Conservation (phyloP, 2,329 filamentous ascomycete genomes). For the Cladophialophora exuberans region DNA sequence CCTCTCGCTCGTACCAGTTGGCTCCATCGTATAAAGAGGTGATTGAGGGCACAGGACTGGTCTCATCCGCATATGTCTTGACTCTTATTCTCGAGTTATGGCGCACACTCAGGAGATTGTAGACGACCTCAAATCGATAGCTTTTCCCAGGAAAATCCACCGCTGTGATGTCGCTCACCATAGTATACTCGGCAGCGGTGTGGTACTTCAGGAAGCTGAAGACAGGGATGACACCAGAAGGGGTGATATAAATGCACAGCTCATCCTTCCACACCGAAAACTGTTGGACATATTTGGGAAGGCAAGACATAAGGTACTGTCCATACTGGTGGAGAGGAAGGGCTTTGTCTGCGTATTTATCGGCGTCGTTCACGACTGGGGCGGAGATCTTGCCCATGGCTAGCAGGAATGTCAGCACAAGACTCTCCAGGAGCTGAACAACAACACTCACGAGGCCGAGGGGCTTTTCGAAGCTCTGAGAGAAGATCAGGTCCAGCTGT, state of each 20-base stretch:
- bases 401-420: slow-evolving; percentile 33
- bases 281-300: slow-evolving; percentile 98
- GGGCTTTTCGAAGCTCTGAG: slow-evolving; percentile 69
- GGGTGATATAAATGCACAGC: slow-evolving; percentile 89
- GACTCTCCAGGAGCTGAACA: slow-evolving; percentile 1
- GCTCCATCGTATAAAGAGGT: slow-evolving; percentile 88
- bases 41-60: slow-evolving; percentile 87
- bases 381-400: slow-evolving; percentile 68
- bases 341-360: slow-evolving; percentile 87
- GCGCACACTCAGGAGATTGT: slow-evolving; percentile 93
- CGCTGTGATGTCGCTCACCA: slow-evolving; percentile 87
- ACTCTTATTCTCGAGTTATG: slow-evolving; percentile 96
- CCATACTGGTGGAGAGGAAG: slow-evolving; percentile 92
- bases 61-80: slow-evolving; percentile 98
- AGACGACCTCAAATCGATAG: slow-evolving; percentile 96
- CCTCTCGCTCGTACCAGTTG: slow-evolving; percentile 98
- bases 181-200: slow-evolving; percentile 94
- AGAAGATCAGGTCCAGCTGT: slow-evolving; percentile 59
- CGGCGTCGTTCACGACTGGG: slow-evolving; percentile 85
- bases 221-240: slow-evolving; percentile 84
- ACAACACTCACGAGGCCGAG: slow-evolving; percentile 50
- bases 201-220: slow-evolving; percentile 97
- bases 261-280: slow-evolving; percentile 99
- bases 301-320: slow-evolving; percentile 91
- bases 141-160: slow-evolving; percentile 95